Evolutionary conservation across 345 rosid species (phyloP), one percentile per base, ranked within the genome.

Genomic region (Iberis pinnata): DNA sequence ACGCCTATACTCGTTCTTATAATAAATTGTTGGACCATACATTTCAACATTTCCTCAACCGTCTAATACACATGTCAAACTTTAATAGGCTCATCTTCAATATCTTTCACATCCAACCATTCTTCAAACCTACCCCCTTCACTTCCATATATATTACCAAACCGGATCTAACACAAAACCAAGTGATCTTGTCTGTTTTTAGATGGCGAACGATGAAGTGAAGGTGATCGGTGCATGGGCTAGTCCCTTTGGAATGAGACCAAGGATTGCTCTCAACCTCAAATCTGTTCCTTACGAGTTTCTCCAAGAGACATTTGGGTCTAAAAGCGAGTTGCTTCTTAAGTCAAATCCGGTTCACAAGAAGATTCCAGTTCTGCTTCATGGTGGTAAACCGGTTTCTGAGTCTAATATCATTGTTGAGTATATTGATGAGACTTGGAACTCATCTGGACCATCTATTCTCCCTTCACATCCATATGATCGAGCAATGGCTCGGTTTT

Each of bases 351-450:
- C 96, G 38, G 75, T 83, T 36, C 78, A 80, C 70, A 87, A 87
- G 75, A 87, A 87, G 73, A 70, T 87, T 31, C 93, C 93, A 0
- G 93, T 83, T 57, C 76, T 83, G 9, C 53, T 87, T 65, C 93
- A 87, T 1, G 64, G 39, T 31, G 84, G 55, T 18, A 84, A 75
- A 35, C 65, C 85, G 2, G 43, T 87, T 8, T 76, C 84, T 40
- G 95, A 86, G 48, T 83, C 96, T 32, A 79, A 76, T 39, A 43
- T 87, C 41, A 87, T 83, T 43, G 83, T 87, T 9, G 75, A 83
- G 63, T 87, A 87, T 48, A 51, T 87, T 9, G 85, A 83, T 24
- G 95, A 81, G 67, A 60, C 60, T 49, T 87, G 88, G 89, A 60
- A 25, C 29, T 25, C 72, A 44, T 64, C 82, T 32, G 75, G 70